Conservation (phyloP, 257 asterid species). For the Leptodermis oblonga region DNA sequence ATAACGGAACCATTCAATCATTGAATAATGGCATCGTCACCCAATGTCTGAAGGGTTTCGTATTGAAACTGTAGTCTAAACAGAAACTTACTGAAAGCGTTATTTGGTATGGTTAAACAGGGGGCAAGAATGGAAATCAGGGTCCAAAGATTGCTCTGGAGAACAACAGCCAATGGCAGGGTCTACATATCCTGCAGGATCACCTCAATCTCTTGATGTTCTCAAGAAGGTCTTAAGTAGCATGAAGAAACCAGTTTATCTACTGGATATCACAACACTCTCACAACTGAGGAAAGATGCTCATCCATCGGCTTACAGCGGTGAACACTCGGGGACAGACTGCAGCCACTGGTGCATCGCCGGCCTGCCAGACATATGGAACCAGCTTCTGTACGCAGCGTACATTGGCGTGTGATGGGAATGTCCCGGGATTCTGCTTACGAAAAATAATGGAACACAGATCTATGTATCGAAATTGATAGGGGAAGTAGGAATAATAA, state of each 20-base stretch:
- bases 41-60: too few relatives aligned
- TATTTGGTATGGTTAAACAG: conserved; percentile 17
- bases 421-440: background rate
- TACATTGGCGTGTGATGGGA: background rate
- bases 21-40: too few relatives aligned
- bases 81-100: background rate
- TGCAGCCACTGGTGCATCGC: conserved; percentile 71
- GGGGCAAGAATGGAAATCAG: conserved; percentile 27
- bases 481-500: too few relatives aligned
- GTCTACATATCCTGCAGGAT: conserved; percentile 33
- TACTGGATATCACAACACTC: conserved; percentile 49
- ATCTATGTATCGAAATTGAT: background rate
- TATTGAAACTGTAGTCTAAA: too few relatives aligned
- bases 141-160: conserved; percentile 24
- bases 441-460: background rate
- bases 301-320: conserved; percentile 46
- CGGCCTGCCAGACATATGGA: conserved; percentile 74
- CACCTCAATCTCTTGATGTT: conserved; percentile 18
- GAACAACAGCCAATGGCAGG: conserved; percentile 24
- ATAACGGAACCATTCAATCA: too few relatives aligned
- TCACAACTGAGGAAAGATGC: conserved; percentile 53
- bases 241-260: conserved; percentile 34
- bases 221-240: conserved; percentile 31
- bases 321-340: conserved; percentile 27
- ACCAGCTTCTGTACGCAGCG: conserved; percentile 53